A percentile compares a stretch with the other conserved stretches of the same genome.
phyloP scores from a whole-genome alignment of 306 rosid species.

The Casuarina cunninghamiana region DNA sequence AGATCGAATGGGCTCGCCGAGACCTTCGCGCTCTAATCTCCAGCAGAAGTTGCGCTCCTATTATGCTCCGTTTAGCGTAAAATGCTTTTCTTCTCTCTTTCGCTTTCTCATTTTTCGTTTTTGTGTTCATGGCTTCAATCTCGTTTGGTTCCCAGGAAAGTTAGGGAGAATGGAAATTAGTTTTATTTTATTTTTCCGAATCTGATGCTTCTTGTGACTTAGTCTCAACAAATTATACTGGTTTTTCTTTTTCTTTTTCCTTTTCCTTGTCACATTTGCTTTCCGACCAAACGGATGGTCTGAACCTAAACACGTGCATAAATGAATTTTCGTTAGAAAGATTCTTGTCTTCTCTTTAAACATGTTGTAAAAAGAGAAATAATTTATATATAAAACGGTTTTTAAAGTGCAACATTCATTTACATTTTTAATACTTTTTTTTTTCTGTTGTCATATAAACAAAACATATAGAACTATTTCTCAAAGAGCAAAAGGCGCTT shows the following conservation, averaged over 20 bases:
- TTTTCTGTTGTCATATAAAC: too few species aligned
- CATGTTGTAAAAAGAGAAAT: too few species aligned
- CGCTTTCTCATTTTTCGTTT: background rate
- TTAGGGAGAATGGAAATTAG: background rate
- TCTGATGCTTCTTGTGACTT: background rate
- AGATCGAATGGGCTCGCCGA: conserved; percentile 65
- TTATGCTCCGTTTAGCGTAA: conserved; percentile 93
- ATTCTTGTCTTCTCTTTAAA: too few species aligned
- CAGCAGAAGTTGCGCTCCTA: conserved; percentile 62
- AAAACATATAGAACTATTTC: too few species aligned
- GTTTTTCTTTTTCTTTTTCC: background rate
- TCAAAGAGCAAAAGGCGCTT: too few species aligned
- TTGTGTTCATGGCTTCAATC: background rate
- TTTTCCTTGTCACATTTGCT: background rate
- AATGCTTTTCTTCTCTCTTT: background rate
- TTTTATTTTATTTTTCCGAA: background rate
- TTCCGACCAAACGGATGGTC: background rate
- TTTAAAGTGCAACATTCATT: too few species aligned
- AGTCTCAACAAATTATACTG: background rate
- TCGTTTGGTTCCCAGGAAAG: background rate
- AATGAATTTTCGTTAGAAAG: too few species aligned
- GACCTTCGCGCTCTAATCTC: conserved; percentile 79
- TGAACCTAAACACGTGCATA: too few species aligned
- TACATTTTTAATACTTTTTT: too few species aligned
- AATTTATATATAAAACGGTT: too few species aligned